A percentile compares a stretch with the other conserved stretches of the same genome.
These are phyloP conservation scores for Musa beccarii DNA, from an alignment of 176 grass and related monocot genomes.

Conservation along the genomic window DNA sequence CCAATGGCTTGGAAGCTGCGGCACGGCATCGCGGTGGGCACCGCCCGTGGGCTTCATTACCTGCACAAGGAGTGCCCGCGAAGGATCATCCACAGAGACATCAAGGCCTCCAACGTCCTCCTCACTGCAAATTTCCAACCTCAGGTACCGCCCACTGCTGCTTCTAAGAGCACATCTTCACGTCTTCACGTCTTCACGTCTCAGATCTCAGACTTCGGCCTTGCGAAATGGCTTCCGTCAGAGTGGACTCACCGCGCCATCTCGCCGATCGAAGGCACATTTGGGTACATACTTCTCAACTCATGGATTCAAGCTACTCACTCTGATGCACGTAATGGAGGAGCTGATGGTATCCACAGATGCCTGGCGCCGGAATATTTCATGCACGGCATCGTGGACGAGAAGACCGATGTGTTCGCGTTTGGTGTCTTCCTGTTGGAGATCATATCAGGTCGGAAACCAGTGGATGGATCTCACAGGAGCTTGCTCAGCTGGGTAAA, in stretches of 20 bases:
- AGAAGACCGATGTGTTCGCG: conserved; percentile 20
- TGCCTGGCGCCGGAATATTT: conserved; percentile 22
- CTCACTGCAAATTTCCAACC: conserved; percentile 12
- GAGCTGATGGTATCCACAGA: not conserved
- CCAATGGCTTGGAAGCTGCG: conserved; percentile 9
- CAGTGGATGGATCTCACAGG: conserved; percentile 15
- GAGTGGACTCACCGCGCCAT: conserved; percentile 16
- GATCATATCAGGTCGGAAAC: conserved; percentile 22
- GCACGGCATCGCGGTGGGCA: conserved; percentile 4
- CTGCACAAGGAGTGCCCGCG: conserved; percentile 19
- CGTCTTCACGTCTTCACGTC: not conserved
- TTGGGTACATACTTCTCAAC: not conserved
- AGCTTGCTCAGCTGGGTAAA: conserved; percentile 23
- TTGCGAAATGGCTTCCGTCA: conserved; percentile 12
- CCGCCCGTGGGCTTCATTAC: conserved; percentile 8
- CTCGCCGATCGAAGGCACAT: conserved; percentile 17
- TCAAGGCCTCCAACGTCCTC: conserved; percentile 18
- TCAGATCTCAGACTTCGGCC: conserved; percentile 23
- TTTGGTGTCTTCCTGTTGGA: conserved; percentile 23
- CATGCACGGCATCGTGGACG: conserved; percentile 21
- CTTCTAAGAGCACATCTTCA: not conserved
- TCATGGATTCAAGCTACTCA: too few species aligned
- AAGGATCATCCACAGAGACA: conserved; percentile 22
- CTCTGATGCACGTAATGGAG: not conserved
- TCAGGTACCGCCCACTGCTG: not conserved